These are phyloP conservation scores for Manihot esculenta DNA, from an alignment of 441 rosid species.

Conservation along the genomic window DNA sequence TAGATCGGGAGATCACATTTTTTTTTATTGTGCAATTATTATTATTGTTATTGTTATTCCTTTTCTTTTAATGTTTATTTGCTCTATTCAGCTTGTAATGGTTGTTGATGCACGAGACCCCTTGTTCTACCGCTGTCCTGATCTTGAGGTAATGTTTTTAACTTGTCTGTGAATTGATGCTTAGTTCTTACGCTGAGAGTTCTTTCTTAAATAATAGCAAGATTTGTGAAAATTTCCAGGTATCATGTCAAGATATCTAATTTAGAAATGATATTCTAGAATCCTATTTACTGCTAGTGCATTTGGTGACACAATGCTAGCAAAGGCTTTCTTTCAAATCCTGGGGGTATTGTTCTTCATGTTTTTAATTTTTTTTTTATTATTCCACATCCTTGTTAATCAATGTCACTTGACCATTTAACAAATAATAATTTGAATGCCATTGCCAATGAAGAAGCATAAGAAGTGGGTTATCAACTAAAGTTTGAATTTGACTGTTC, in stretches of 20 bases:
- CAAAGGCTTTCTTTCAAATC: background rate
- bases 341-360: background rate
- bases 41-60: background rate
- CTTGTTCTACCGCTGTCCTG: constrained; percentile 85
- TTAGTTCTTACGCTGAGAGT: background rate
- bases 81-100: constrained; percentile 74
- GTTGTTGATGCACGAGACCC: constrained; percentile 97
- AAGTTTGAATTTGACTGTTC: background rate
- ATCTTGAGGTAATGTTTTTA: constrained; percentile 74
- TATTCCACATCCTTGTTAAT: background rate
- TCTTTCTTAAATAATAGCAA: background rate
- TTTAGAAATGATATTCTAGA: background rate
- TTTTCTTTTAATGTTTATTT: background rate
- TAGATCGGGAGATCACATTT: too few relatives aligned
- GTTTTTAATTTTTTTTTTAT: too few relatives aligned
- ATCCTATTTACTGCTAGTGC: background rate
- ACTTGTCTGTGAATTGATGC: constrained; percentile 18
- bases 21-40: background rate
- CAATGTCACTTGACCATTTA: background rate
- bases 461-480: background rate
- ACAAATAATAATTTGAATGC: background rate
- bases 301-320: background rate
- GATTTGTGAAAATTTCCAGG: background rate
- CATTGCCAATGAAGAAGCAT: background rate
- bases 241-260: background rate